Evolutionary conservation across 2,329 filamentous ascomycete species (phyloP).

Genomic region (Scytalidium lignicola): DNA sequence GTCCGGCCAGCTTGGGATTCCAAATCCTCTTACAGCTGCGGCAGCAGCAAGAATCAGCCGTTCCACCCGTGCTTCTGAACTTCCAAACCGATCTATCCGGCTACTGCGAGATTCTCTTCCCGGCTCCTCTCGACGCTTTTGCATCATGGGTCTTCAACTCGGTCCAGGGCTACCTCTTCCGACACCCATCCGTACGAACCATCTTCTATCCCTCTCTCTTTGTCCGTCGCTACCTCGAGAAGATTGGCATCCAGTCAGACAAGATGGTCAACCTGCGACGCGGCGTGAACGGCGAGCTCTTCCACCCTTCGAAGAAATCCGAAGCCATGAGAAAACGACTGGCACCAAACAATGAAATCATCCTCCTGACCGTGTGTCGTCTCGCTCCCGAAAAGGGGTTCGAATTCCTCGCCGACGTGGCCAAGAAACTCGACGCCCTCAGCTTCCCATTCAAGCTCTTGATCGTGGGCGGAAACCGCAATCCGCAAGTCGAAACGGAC

Average conservation of each 20-base stretch:
- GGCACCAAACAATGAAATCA: conserved; percentile 57
- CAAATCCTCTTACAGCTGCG: conserved; percentile 66
- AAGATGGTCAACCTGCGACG: conserved; percentile 59
- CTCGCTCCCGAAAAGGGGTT: conserved; percentile 69
- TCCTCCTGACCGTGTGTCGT: conserved; percentile 62
- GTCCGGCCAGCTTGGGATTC: conserved; percentile 64
- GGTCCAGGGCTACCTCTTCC: conserved; percentile 64
- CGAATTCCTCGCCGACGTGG: conserved; percentile 56
- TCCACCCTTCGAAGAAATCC: conserved; percentile 49
- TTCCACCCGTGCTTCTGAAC: conserved; percentile 59
- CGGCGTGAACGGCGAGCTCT: conserved; percentile 60
- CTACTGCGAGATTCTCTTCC: conserved; percentile 66
- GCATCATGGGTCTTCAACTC: conserved; percentile 57
- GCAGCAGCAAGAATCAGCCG: conserved; percentile 48
- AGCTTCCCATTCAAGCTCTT: conserved; percentile 58
- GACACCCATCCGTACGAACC: conserved; percentile 54
- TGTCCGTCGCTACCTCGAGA: conserved; percentile 55
- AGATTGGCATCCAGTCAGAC: conserved; percentile 46
- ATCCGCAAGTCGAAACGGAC: conserved; percentile 55
- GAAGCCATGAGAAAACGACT: conserved; percentile 47
- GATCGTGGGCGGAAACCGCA: conserved; percentile 64
- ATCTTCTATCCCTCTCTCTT: conserved; percentile 66
- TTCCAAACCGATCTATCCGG: conserved; percentile 68
- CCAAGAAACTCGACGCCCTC: conserved; percentile 46
- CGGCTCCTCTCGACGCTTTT: conserved; percentile 52